These are phyloP conservation scores for Penicillium chermesinum DNA, from an alignment of 495 filamentous ascomycete genomes.

Conservation along the genomic window DNA sequence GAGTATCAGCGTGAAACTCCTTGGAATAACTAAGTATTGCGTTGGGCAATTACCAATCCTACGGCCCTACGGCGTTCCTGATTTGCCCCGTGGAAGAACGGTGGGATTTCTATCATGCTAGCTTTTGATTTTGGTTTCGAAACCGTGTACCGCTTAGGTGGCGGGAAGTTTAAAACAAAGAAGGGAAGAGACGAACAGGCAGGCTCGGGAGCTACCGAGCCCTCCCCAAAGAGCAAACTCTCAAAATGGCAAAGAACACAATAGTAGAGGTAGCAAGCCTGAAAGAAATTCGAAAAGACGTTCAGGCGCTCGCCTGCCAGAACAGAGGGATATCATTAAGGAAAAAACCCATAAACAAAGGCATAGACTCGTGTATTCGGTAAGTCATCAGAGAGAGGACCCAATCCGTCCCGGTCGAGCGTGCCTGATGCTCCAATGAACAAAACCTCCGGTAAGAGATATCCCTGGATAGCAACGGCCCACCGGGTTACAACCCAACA, in stretches of 20 bases:
- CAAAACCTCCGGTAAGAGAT: background rate
- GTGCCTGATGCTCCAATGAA: background rate
- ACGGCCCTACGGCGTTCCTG: too few relatives aligned
- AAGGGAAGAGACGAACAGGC: constrained; percentile 1
- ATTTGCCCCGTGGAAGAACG: too few relatives aligned
- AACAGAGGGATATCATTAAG: constrained; percentile 34
- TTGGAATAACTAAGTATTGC: background rate
- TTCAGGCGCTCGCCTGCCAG: constrained; percentile 15
- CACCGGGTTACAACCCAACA: background rate
- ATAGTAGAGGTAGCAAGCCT: background rate
- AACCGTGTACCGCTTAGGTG: constrained; percentile 1
- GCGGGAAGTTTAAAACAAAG: constrained; percentile 8
- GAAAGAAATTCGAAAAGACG: constrained; percentile 5
- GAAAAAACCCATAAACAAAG: constrained; percentile 24
- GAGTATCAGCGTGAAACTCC: background rate
- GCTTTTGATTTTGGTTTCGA: constrained; percentile 16
- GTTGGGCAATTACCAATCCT: too few relatives aligned
- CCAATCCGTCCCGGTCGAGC: constrained; percentile 8
- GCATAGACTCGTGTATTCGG: constrained; percentile 29
- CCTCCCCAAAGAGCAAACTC: background rate
- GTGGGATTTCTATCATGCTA: constrained; percentile 24
- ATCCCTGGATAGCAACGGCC: background rate
- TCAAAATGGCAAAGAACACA: constrained; percentile 1
- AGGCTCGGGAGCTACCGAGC: background rate
- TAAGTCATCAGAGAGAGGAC: constrained; percentile 22